Percentiles rank a stretch among this genome's conserved stretches.
Conservation (phyloP, 306 rosid species). For the Prunus padus region DNA sequence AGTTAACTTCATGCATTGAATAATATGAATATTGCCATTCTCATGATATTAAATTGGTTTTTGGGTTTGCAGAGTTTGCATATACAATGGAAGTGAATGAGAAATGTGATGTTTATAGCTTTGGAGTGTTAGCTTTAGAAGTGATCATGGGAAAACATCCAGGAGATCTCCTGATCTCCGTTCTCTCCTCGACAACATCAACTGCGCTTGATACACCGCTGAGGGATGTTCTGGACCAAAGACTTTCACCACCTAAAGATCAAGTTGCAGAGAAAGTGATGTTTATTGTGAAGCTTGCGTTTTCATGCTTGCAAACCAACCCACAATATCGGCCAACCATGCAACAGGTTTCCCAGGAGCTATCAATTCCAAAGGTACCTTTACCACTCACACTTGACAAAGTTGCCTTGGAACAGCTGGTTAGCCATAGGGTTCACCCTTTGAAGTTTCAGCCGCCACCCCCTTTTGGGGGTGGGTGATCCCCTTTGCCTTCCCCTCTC, state of each 20-base stretch:
- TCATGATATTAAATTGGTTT: too few relatives aligned
- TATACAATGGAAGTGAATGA: conserved; percentile 22
- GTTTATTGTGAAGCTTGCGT: conserved; percentile 19
- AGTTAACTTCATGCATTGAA: not conserved
- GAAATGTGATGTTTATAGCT: conserved; percentile 27
- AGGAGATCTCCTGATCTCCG: conserved; percentile 14
- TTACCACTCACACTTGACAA: too few relatives aligned
- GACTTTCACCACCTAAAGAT: not conserved
- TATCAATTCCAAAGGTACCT: too few relatives aligned
- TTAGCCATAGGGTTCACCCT: too few relatives aligned
- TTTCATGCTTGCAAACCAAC: conserved; percentile 16
- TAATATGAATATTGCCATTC: too few relatives aligned
- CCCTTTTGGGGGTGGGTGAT: too few relatives aligned
- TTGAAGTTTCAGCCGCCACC: too few relatives aligned
- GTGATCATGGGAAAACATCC: conserved; percentile 28
- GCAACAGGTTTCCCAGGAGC: conserved; percentile 11
- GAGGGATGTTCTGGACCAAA: conserved; percentile 22
- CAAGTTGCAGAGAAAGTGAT: conserved; percentile 14
- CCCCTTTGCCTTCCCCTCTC: too few relatives aligned
- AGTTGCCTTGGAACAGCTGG: too few relatives aligned
- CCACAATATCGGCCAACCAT: conserved; percentile 30
- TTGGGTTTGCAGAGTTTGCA: conserved; percentile 16
- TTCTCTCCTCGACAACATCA: not conserved
- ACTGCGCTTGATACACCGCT: not conserved
- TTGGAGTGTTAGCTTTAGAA: conserved; percentile 22